phyloP scores from a whole-genome alignment of 2,329 filamentous ascomycete species.

The Nothophaeocryptopus gaeumannii region DNA sequence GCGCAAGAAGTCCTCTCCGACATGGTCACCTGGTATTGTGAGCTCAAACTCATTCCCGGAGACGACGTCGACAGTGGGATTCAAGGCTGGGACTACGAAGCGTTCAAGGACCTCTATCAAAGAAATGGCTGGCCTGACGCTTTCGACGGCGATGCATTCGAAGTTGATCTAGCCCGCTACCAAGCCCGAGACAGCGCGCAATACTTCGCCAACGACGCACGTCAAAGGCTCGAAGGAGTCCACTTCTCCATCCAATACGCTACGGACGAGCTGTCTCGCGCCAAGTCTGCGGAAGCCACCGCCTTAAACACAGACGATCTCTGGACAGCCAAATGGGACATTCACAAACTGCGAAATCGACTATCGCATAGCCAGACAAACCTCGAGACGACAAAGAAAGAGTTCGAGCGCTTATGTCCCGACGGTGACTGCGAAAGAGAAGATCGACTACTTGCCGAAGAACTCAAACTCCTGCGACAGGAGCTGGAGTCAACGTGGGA shows the following conservation, averaged over 20 bases:
- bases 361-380: neutral
- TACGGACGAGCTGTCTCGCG: neutral
- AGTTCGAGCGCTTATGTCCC: neutral
- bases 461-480: neutral
- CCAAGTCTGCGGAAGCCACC: no score
- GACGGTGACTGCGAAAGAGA: neutral
- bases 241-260: neutral
- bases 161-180: neutral
- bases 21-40: constrained; percentile 2
- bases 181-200: neutral
- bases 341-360: neutral
- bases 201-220: neutral
- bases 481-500: neutral
- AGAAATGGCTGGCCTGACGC: constrained; percentile 1
- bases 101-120: neutral
- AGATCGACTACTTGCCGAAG: neutral
- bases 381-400: neutral
- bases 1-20: constrained; percentile 2
- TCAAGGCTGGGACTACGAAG: neutral
- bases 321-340: neutral
- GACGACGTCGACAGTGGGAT: constrained; percentile 2
- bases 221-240: neutral
- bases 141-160: constrained; percentile 1
- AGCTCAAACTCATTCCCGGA: constrained; percentile 1
- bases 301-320: neutral